Evolutionary conservation across 768 basidiomycete genomes (phyloP).

Genomic region (Lactarius psammicola): DNA sequence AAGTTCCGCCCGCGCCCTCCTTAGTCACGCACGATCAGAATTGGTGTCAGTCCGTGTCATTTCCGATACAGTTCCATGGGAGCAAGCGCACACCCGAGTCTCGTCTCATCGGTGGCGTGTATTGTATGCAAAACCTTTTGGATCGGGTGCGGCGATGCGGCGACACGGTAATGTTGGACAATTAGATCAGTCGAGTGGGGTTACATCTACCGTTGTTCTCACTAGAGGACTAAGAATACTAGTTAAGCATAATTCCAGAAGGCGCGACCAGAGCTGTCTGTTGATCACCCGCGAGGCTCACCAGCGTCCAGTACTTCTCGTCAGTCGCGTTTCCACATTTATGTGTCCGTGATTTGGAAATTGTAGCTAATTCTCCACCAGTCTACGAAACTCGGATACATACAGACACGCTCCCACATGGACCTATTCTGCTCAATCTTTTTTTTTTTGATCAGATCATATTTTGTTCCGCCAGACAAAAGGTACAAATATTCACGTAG

Average conservation of each 20-base stretch:
- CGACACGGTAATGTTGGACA: not conserved
- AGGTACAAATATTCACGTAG: not conserved
- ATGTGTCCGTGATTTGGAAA: not conserved
- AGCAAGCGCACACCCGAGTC: not conserved
- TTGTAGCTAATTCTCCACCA: not conserved
- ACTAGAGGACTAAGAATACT: too few species aligned
- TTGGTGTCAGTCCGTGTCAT: not conserved
- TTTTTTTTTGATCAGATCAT: too few species aligned
- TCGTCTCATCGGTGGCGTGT: not conserved
- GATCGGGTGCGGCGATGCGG: not conserved
- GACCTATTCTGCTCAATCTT: not conserved
- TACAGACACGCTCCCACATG: not conserved
- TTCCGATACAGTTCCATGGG: not conserved
- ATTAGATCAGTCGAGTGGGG: not conserved
- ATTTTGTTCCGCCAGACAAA: too few species aligned
- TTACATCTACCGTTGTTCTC: too few species aligned
- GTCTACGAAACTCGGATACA: too few species aligned
- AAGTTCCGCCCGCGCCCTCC: not conserved
- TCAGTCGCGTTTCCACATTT: not conserved
- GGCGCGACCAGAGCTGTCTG: too few species aligned
- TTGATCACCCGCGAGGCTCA: not conserved
- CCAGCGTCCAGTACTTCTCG: not conserved
- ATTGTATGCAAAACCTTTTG: not conserved
- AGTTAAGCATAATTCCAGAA: too few species aligned
- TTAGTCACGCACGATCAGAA: not conserved